Conservation (phyloP, 2,329 filamentous ascomycete species). For the Hirsutella rhossiliensis region DNA sequence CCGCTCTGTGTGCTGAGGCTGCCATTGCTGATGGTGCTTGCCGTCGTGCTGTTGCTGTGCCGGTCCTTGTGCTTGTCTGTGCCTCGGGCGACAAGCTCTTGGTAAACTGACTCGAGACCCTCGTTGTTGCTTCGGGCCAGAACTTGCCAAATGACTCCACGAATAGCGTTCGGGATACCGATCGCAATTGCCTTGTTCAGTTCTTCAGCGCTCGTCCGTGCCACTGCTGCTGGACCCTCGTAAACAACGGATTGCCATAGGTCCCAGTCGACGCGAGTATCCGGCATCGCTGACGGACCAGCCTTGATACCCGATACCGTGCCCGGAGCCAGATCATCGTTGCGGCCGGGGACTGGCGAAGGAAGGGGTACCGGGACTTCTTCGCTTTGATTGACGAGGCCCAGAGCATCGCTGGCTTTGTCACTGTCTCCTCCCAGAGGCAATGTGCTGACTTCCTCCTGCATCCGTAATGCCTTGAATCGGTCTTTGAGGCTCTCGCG, state of each 20-base stretch:
- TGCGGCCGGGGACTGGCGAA: constrained; percentile 50
- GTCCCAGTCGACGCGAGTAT: constrained; percentile 91
- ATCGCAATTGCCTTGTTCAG: constrained; percentile 82
- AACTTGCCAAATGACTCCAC: constrained; percentile 98
- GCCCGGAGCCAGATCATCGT: constrained; percentile 64
- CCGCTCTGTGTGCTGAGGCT: constrained; percentile 45
- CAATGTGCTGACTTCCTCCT: constrained; percentile 54
- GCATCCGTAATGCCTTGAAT: constrained; percentile 65
- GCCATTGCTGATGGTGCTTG: constrained; percentile 40
- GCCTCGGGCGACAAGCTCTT: constrained; percentile 65
- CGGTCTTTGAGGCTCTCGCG: constrained; percentile 60
- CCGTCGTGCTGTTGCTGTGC: constrained; percentile 39
- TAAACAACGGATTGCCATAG: constrained; percentile 95
- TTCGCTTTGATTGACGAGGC: constrained; percentile 11
- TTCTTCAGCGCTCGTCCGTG: constrained; percentile 78
- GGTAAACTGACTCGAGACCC: constrained; percentile 78
- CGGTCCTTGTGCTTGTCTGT: constrained; percentile 67
- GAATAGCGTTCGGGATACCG: constrained; percentile 87
- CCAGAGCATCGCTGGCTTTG: constrained; percentile 22
- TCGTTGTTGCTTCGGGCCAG: constrained; percentile 90
- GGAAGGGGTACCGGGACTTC: constrained; percentile 16
- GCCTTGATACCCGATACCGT: constrained; percentile 73
- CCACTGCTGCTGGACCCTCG: constrained; percentile 80
- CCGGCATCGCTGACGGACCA: constrained; percentile 57
- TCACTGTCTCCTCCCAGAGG: constrained; percentile 40